Evolutionary conservation across 1,284 basidiomycete genomes (phyloP), one percentile per base, ranked within the genome.

Genomic region (Cutaneotrichosporon sp.): DNA sequence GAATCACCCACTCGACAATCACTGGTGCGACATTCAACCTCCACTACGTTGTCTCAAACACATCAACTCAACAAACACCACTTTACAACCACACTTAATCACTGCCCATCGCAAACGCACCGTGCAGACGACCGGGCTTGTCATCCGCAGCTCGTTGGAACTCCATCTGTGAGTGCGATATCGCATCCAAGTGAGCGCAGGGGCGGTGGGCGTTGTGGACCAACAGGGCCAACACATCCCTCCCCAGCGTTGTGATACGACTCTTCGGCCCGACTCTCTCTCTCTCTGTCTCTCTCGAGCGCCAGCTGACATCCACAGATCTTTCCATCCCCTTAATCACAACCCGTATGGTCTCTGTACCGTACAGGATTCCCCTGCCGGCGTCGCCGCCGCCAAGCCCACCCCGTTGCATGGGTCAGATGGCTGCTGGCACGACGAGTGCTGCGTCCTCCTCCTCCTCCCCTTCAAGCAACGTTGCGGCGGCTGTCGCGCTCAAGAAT

Each of bases 331-430:
- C n/a, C 30, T 31, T 50, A n/a, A 42, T 18, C 31, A 34, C 30
- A 30, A 18, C 30, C 38, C 55, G 55, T 42, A 67, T 67, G 66
- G 66, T 67, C 42, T 40, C 66, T 2, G 57, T 67, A 4, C 58
- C 60, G n/a, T 64, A 64, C 66, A 60, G 58, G 52, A 55, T 60
- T 14, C 61, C 61, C 1, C 53, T 67, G 1, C 66, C 66, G 21
- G 58, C 60, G 9, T 67, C 66, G 30, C 66, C 66, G 34, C 66
- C 66, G 18, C 66, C 66, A 16, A 67, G 63, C 46, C 66, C 66
- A n/a, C 66, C 66, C n/a, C 53, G 66, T 34, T 36, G 42, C 30
- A 32, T 26, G 11, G 56, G 40, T 14, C 56, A 46, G 9, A 49
- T 16, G 11, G 42, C 57, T 13, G 57, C 57, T 4, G 57, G 57